A percentile compares a stretch with the other conserved stretches of the same genome.
Evolutionary conservation across 2,329 filamentous ascomycete species (phyloP).

Genomic region (Westerdykella sp.): DNA sequence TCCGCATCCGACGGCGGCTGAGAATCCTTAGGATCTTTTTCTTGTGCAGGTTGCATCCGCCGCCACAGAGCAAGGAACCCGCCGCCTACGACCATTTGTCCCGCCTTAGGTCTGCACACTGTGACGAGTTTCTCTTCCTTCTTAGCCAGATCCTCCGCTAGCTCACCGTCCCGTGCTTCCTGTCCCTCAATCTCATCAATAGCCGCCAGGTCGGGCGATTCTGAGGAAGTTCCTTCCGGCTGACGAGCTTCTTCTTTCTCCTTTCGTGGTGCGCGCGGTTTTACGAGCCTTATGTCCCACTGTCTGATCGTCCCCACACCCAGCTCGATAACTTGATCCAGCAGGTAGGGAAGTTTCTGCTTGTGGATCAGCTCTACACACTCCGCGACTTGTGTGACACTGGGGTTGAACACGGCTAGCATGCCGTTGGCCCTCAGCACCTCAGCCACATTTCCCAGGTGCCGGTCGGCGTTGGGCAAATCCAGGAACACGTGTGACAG

Average conservation of each 20-base stretch:
- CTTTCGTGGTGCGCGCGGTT: constrained; percentile 31
- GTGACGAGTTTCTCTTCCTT: constrained; percentile 30
- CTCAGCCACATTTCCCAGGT: constrained; percentile 47
- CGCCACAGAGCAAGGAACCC: constrained; percentile 36
- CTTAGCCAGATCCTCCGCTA: constrained; percentile 20
- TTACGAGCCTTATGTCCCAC: constrained; percentile 57
- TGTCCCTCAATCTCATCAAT: constrained; percentile 16
- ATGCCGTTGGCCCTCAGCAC: constrained; percentile 59
- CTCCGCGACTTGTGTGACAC: constrained; percentile 68
- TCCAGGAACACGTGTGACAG: constrained; percentile 68
- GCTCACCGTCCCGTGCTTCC: constrained; percentile 22
- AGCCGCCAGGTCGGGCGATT: constrained; percentile 5
- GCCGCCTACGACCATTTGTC: constrained; percentile 30
- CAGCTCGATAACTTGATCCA: constrained; percentile 58
- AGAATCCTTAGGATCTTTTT: too few relatives aligned
- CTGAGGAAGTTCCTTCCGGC: constrained; percentile 7
- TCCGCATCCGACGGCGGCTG: too few relatives aligned
- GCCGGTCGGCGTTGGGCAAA: constrained; percentile 57
- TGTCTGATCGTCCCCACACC: constrained; percentile 50
- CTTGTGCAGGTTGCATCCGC: constrained; percentile 21
- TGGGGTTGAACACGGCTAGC: constrained; percentile 67
- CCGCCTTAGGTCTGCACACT: constrained; percentile 35
- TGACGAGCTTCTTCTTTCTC: constrained; percentile 5
- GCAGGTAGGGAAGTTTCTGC: constrained; percentile 49
- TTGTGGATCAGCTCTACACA: constrained; percentile 53